These are phyloP conservation scores for Blechomonas ayalai DNA, from an alignment of 208 protist genomes.

Conservation along the genomic window DNA sequence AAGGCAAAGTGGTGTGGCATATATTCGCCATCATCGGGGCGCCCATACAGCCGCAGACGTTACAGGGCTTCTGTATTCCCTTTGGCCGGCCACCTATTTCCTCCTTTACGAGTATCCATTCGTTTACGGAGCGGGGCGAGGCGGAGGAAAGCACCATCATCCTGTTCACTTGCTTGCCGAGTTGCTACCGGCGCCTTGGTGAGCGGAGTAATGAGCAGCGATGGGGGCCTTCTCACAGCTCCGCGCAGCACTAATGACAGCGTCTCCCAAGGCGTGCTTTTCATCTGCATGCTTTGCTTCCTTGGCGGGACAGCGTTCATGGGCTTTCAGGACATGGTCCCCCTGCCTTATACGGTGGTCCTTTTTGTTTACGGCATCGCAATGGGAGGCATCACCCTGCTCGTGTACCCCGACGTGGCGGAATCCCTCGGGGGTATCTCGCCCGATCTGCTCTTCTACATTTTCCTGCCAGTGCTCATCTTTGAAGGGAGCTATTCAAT, in stretches of 20 bases:
- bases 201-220: too few species aligned
- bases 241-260: conserved; percentile 13
- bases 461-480: conserved; percentile 88
- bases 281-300: conserved; percentile 65
- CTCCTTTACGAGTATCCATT: background rate
- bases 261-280: conserved; percentile 43
- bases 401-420: conserved; percentile 39
- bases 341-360: conserved; percentile 74
- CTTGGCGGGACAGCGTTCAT: conserved; percentile 72
- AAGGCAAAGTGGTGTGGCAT: too few species aligned
- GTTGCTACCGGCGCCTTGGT: too few species aligned
- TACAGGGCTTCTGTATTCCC: too few species aligned
- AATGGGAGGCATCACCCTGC: conserved; percentile 39
- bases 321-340: conserved; percentile 38
- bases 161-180: too few species aligned
- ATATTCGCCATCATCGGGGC: too few species aligned
- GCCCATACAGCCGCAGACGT: too few species aligned
- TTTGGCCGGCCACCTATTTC: too few species aligned
- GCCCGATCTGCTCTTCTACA: conserved; percentile 78
- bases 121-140: background rate
- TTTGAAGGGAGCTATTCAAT: conserved; percentile 83
- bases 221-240: too few species aligned
- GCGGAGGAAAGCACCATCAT: too few species aligned
- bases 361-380: conserved; percentile 77
- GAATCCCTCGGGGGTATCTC: conserved; percentile 55